Conservation (phyloP, 768 basidiomycete species). For the Antrodiella citrinella region DNA sequence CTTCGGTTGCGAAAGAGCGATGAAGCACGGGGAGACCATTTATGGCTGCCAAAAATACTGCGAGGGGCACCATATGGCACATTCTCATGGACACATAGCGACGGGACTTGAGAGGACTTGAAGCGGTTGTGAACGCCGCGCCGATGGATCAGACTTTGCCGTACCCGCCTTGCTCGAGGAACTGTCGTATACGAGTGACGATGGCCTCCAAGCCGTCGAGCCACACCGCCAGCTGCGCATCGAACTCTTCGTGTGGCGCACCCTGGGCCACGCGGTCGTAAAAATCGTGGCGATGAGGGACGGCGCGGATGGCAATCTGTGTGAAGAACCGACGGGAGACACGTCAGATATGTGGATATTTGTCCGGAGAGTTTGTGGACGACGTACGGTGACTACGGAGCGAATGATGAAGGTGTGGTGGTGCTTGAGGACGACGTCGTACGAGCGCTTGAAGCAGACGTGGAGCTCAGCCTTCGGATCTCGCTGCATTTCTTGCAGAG, state of each 20-base stretch:
- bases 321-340: background rate
- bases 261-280: slow-evolving; percentile 55
- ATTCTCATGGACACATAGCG: too few species aligned
- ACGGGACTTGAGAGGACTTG: too few species aligned
- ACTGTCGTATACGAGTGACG: slow-evolving; percentile 40
- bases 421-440: slow-evolving; percentile 57
- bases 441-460: slow-evolving; percentile 63
- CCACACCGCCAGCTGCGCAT: slow-evolving; percentile 50
- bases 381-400: slow-evolving; percentile 46
- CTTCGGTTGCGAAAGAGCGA: too few species aligned
- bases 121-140: too few species aligned
- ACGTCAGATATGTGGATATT: background rate
- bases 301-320: slow-evolving; percentile 38
- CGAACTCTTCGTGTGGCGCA: slow-evolving; percentile 45
- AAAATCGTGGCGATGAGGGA: slow-evolving; percentile 55
- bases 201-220: slow-evolving; percentile 47
- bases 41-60: too few species aligned
- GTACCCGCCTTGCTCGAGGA: slow-evolving; percentile 50
- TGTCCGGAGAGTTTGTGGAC: background rate
- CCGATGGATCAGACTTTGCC: slow-evolving; percentile 36
- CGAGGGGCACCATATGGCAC: too few species aligned
- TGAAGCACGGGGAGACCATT: too few species aligned
- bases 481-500: slow-evolving; percentile 55
- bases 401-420: slow-evolving; percentile 65
- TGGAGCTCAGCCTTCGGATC: slow-evolving; percentile 48